Conservation (phyloP, 768 basidiomycete genomes). For the Hypholoma fasciculare region DNA sequence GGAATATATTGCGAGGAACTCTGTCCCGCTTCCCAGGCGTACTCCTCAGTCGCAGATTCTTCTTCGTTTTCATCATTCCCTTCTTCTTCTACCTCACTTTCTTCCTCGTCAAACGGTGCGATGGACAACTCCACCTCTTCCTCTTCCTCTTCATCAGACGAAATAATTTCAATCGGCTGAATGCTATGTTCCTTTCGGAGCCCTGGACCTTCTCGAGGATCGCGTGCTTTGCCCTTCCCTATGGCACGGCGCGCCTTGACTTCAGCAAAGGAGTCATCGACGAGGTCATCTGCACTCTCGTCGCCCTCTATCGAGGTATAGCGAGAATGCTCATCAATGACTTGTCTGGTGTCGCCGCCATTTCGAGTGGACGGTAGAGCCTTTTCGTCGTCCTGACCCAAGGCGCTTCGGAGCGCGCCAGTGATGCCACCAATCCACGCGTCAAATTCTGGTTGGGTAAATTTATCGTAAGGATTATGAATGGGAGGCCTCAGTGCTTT, state of each 20-base stretch:
- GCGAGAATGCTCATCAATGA: not conserved
- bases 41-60: conserved; percentile 11
- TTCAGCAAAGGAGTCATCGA: conserved; percentile 60
- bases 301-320: conserved; percentile 16
- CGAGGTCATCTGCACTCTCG: conserved; percentile 30
- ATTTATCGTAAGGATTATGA: conserved; percentile 73
- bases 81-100: conserved; percentile 26
- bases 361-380: conserved; percentile 1
- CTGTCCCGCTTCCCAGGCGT: conserved; percentile 14
- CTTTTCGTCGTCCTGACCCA: conserved; percentile 46
- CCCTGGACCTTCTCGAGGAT: conserved; percentile 61
- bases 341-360: not conserved
- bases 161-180: conserved; percentile 49
- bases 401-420: conserved; percentile 52
- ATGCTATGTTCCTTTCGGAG: conserved; percentile 35
- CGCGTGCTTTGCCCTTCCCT: conserved; percentile 60
- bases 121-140: conserved; percentile 23
- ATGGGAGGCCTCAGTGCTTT: conserved; percentile 47
- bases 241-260: conserved; percentile 43
- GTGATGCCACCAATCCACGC: conserved; percentile 70
- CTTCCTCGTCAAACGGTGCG: conserved; percentile 25
- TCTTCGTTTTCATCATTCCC: conserved; percentile 18
- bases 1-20: conserved; percentile 7
- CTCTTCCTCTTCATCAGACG: conserved; percentile 31
- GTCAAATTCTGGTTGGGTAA: conserved; percentile 68